Evolutionary conservation across 2,329 filamentous ascomycete genomes (phyloP).

Genomic region (Penicillium sp.): DNA sequence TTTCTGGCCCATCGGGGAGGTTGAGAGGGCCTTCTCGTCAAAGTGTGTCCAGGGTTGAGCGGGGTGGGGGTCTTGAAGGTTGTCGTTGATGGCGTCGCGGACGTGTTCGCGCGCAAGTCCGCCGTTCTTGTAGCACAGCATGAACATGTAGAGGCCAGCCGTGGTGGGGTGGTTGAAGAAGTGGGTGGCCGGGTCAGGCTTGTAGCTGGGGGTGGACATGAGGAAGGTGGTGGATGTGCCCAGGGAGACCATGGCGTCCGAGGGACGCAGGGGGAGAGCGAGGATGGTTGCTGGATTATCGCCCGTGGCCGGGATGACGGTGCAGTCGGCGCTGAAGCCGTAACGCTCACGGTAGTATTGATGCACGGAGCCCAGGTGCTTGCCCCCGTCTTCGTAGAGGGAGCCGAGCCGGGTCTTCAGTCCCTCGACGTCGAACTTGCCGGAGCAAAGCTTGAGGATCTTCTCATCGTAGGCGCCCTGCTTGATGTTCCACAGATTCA

Average conservation of each 20-base stretch:
- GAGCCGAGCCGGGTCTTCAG: slow-evolving; percentile 73
- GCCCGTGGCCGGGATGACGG: slow-evolving; percentile 80
- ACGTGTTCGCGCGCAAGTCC: slow-evolving; percentile 86
- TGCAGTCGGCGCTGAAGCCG: slow-evolving; percentile 68
- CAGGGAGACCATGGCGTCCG: slow-evolving; percentile 89
- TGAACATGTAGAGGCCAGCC: slow-evolving; percentile 93
- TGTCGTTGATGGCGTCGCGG: slow-evolving; percentile 66
- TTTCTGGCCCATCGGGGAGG: slow-evolving; percentile 62
- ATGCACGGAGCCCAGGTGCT: slow-evolving; percentile 67
- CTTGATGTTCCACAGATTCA: slow-evolving; percentile 92
- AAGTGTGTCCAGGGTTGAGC: slow-evolving; percentile 68
- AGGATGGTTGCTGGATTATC: slow-evolving; percentile 96
- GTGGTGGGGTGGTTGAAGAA: slow-evolving; percentile 98
- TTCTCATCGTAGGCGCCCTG: slow-evolving; percentile 65
- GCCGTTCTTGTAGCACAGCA: slow-evolving; percentile 99
- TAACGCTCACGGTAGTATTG: slow-evolving; percentile 73
- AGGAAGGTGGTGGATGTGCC: slow-evolving; percentile 96
- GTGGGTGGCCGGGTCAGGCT: slow-evolving; percentile 84
- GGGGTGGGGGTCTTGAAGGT: slow-evolving; percentile 37
- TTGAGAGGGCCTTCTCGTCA: slow-evolving; percentile 64
- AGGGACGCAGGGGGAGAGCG: slow-evolving; percentile 74
- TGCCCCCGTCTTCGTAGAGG: slow-evolving; percentile 73
- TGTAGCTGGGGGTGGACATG: slow-evolving; percentile 91
- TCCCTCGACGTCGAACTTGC: slow-evolving; percentile 55
- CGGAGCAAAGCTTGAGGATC: slow-evolving; percentile 70